Base-by-base conservation (phyloP, 805 yeast genomes). In the Maudiozyma saulgeensis region DNA sequence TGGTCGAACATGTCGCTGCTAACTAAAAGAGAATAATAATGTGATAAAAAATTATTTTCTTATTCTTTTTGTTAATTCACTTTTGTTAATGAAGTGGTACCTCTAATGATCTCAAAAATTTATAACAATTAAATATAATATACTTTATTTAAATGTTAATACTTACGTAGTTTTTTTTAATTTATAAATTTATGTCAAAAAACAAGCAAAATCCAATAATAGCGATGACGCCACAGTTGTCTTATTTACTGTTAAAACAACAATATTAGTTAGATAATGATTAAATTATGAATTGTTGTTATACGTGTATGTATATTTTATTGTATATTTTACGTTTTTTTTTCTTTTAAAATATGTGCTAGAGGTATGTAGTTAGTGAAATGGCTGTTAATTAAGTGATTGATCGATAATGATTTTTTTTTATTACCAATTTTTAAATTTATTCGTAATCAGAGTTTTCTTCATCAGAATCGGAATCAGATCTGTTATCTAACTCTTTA, bases 401-500 rank as follows among this genome's bases (percentile, higher is more conserved):
- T 28, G 6, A 28, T 28, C 6, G 6, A 28, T 28, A 28, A 28
- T 28, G 32, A 28, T 28, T 28, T 28, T 28, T 21, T 21, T 21
- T 21, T 21, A 21, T 21, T 21, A 21, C 23, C 32, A 13, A 35
- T 35, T 35, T 15, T 19, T 18, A 18, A 9, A 32, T 51, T 53
- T 63, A 69, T 47, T 69, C 73, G 44, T 65, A 74, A 44, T 75
- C 81, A 43, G 73, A 66, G 41, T 74, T 78, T 49, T 75, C 77
- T 34, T 78, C 82, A 52, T 82, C 93, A 57, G 86, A 95, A 50
- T 85, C 90, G 45, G 88, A 84, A 51, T 86, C 89, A 61, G 83
- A 82, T 66, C 82, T 81, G 64, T 86, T 90, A 68, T 87, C 96
- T 65, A 84, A 77, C 74, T 88, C 97, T 67, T 88, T 87, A 66